A percentile compares a stretch with the other conserved stretches of the same genome.
Conservation (phyloP, 768 basidiomycete genomes). For the Macrocybe gigantea region DNA sequence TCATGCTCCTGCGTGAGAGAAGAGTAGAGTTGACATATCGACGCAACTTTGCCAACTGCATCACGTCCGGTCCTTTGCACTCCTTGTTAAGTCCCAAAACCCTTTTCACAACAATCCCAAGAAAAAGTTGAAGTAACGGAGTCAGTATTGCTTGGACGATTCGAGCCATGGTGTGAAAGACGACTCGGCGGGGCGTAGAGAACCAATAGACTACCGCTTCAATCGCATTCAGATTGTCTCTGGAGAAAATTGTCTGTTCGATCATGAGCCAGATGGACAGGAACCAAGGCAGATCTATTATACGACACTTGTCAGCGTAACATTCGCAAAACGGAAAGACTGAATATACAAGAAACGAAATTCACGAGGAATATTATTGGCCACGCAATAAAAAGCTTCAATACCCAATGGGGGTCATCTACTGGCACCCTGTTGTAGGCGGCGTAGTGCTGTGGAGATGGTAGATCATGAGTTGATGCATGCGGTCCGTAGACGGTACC, state of each 20-base stretch:
- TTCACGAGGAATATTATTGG: constrained; percentile 31
- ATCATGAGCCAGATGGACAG: constrained; percentile 33
- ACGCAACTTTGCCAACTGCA: constrained; percentile 25
- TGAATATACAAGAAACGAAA: constrained; percentile 26
- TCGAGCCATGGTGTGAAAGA: constrained; percentile 33
- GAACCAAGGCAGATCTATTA: constrained; percentile 37
- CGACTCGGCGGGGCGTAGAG: constrained; percentile 30
- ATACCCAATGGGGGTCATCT: constrained; percentile 21
- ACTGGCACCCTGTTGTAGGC: constrained; percentile 33
- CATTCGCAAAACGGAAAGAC: background rate
- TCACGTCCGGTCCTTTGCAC: constrained; percentile 13
- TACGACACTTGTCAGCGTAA: background rate
- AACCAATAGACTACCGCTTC: constrained; percentile 40
- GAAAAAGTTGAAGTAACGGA: constrained; percentile 30
- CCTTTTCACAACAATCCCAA: constrained; percentile 36
- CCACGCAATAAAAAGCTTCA: constrained; percentile 31
- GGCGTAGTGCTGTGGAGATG: constrained; percentile 29
- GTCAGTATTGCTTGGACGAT: constrained; percentile 29
- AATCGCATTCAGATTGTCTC: constrained; percentile 23
- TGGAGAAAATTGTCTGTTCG: constrained; percentile 19
- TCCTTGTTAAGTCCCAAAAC: constrained; percentile 32
- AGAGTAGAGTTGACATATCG: constrained; percentile 32
- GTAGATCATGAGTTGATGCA: constrained; percentile 34
- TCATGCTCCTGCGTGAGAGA: constrained; percentile 29
- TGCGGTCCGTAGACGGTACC: constrained; percentile 39